phyloP scores from a whole-genome alignment of 805 yeast genomes.

The Hanseniaspora jakobsenii region DNA sequence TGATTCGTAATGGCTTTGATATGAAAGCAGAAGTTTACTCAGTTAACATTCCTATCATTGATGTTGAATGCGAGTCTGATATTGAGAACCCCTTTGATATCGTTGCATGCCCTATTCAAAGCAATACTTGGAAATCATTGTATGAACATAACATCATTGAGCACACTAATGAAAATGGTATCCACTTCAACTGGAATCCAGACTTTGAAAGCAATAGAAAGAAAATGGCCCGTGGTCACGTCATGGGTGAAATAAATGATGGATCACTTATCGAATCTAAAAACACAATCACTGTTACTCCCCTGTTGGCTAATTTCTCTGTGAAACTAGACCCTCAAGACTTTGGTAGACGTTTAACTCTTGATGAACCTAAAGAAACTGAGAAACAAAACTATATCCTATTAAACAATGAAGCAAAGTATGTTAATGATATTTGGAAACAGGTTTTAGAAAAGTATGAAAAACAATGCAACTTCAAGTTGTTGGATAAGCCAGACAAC shows the following conservation, averaged over 20 bases:
- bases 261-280: slow-evolving; percentile 58
- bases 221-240: slow-evolving; percentile 23
- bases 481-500: background rate
- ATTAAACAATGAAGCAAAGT: slow-evolving; percentile 9
- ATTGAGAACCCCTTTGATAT: too few relatives aligned
- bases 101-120: slow-evolving; percentile 63
- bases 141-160: slow-evolving; percentile 30
- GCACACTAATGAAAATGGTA: slow-evolving; percentile 33
- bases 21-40: slow-evolving; percentile 53
- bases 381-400: background rate
- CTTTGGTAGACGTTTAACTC: slow-evolving; percentile 19
- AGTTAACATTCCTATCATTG: slow-evolving; percentile 69
- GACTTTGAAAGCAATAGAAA: slow-evolving; percentile 42
- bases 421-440: slow-evolving; percentile 15
- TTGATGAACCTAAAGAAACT: slow-evolving; percentile 13
- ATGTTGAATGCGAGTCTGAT: too few relatives aligned
- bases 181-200: slow-evolving; percentile 71
- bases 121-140: slow-evolving; percentile 67
- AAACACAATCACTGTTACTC: slow-evolving; percentile 49
- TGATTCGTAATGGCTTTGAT: slow-evolving; percentile 32
- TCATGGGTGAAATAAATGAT: slow-evolving; percentile 41
- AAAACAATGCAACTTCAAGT: background rate
- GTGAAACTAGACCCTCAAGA: slow-evolving; percentile 17
- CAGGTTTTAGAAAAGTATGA: background rate
- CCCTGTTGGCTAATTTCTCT: slow-evolving; percentile 59